phyloP scores from a whole-genome alignment of 345 rosid genomes.

The Citrus medica region DNA sequence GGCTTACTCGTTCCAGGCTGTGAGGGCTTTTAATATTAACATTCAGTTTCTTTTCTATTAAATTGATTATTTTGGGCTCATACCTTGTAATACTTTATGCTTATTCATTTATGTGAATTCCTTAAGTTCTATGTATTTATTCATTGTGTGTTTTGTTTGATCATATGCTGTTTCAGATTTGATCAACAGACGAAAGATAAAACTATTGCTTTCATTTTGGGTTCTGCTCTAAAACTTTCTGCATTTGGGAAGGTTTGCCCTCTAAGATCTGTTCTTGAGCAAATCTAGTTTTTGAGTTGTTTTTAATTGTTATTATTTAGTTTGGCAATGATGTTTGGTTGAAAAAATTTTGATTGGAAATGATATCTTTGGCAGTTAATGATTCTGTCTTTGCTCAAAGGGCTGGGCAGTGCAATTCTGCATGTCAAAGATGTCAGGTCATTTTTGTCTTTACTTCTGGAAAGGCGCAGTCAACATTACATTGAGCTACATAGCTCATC shows the following conservation, averaged over 20 bases:
- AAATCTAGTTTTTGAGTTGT: not conserved
- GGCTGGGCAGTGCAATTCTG: constrained; percentile 58
- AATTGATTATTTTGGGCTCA: not conserved
- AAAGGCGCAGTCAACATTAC: constrained; percentile 48
- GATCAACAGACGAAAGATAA: constrained; percentile 61
- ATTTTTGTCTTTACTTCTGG: constrained; percentile 56
- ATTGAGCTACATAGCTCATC: constrained; percentile 38
- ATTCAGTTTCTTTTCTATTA: not conserved
- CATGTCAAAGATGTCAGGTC: constrained; percentile 50
- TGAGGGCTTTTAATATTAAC: not conserved
- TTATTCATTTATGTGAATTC: not conserved
- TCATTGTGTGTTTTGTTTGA: too few species aligned
- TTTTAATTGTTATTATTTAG: not conserved
- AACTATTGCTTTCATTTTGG: constrained; percentile 55
- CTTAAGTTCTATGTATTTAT: not conserved
- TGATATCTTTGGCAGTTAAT: constrained; percentile 55
- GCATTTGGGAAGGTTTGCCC: constrained; percentile 67
- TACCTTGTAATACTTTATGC: not conserved
- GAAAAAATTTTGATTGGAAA: not conserved
- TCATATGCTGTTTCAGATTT: constrained; percentile 46
- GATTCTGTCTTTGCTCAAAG: constrained; percentile 69
- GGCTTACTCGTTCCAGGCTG: not conserved
- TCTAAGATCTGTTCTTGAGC: not conserved
- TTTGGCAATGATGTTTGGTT: not conserved
- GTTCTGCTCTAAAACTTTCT: constrained; percentile 54